A percentile compares a stretch with the other conserved stretches of the same genome.
Evolutionary conservation across 495 filamentous ascomycete genomes (phyloP).

Genomic region (Lophiotrema nucula): DNA sequence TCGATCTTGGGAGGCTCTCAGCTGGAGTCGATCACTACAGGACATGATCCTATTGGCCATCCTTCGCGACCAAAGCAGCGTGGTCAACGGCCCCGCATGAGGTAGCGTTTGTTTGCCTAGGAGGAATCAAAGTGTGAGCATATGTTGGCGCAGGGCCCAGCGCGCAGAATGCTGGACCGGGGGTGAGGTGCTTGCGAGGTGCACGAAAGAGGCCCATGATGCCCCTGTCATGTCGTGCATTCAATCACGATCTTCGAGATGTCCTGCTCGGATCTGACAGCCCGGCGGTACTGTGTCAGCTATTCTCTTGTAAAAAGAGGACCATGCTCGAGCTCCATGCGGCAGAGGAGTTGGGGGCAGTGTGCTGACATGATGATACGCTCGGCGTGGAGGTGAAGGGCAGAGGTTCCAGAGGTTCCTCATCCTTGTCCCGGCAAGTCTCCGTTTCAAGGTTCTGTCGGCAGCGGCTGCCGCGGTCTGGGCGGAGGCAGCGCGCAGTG

Average conservation of each 20-base stretch:
- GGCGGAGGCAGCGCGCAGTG: no score
- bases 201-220: background rate
- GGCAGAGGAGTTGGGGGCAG: slow-evolving; percentile 13
- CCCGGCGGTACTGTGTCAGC: slow-evolving; percentile 18
- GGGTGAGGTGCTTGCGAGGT: background rate
- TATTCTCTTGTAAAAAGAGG: slow-evolving; percentile 10
- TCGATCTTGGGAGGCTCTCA: slow-evolving; percentile 28
- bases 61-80: background rate
- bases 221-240: slow-evolving; percentile 1
- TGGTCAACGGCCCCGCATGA: slow-evolving; percentile 7
- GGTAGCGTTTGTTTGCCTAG: background rate
- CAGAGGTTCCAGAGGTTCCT: no score
- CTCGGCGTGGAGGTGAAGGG: no score
- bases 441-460: no score
- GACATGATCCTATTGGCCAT: slow-evolving; percentile 1
- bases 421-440: no score
- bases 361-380: slow-evolving; percentile 13
- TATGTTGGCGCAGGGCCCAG: background rate
- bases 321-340: background rate
- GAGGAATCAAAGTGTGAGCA: background rate
- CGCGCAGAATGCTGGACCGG: background rate
- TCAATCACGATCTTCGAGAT: slow-evolving; percentile 4
- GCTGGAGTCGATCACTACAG: slow-evolving; percentile 23
- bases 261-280: slow-evolving; percentile 21
- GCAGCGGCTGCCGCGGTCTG: no score